phyloP scores from a whole-genome alignment of 2,329 filamentous ascomycete species.

The Penicillium sp. region DNA sequence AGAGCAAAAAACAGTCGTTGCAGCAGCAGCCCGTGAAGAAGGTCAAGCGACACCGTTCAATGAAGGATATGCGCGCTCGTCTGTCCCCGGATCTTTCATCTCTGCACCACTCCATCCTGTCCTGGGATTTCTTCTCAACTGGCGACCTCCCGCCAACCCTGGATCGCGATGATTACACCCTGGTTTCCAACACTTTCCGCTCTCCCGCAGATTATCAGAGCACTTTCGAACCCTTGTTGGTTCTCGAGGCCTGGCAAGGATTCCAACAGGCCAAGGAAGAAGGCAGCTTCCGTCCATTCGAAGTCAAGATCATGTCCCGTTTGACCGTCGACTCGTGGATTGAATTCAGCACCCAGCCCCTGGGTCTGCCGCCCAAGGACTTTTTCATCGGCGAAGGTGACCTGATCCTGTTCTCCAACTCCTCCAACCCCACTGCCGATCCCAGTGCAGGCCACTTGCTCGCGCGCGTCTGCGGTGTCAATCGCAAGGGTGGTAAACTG shows the following conservation, averaged over 20 bases:
- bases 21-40: constrained; percentile 75
- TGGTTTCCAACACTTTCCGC: constrained; percentile 72
- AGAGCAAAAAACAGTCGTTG: constrained; percentile 46
- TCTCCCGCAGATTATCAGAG: constrained; percentile 75
- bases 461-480: constrained; percentile 74
- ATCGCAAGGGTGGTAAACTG: constrained; percentile 71
- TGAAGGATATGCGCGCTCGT: constrained; percentile 90
- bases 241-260: constrained; percentile 92
- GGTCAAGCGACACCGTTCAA: constrained; percentile 69
- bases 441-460: constrained; percentile 71
- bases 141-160: constrained; percentile 77
- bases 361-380: constrained; percentile 65
- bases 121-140: constrained; percentile 91
- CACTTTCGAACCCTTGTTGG: constrained; percentile 84
- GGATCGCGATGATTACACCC: constrained; percentile 64
- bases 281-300: constrained; percentile 71
- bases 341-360: constrained; percentile 82
- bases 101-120: constrained; percentile 78
- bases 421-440: constrained; percentile 63
- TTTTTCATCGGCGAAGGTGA: constrained; percentile 75
- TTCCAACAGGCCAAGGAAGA: constrained; percentile 90
- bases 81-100: constrained; percentile 82
- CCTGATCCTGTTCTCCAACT: constrained; percentile 77
- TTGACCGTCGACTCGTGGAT: constrained; percentile 89
- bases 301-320: constrained; percentile 80